Evolutionary conservation across 2,329 filamentous ascomycete species (phyloP).

Genomic region (Diaporthe batatas): DNA sequence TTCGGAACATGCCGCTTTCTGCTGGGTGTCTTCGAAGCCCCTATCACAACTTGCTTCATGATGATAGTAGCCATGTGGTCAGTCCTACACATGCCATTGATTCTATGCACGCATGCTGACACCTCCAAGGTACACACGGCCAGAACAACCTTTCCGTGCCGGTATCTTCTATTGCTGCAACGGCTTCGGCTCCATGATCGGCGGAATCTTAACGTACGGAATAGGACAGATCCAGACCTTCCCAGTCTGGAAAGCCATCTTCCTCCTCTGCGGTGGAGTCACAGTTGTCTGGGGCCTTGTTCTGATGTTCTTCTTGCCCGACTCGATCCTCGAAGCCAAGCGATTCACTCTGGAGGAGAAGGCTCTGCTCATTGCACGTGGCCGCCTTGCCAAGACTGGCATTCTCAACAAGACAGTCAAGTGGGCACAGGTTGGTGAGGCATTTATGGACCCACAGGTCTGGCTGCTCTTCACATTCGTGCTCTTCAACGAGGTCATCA

Average conservation of each 20-base stretch:
- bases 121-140: conserved; percentile 54
- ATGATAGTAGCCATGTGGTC: conserved; percentile 64
- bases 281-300: conserved; percentile 58
- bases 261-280: conserved; percentile 59
- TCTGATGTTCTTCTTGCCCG: conserved; percentile 57
- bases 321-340: conserved; percentile 57
- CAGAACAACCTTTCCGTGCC: conserved; percentile 61
- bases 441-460: conserved; percentile 58
- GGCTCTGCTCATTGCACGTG: conserved; percentile 56
- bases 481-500: conserved; percentile 66
- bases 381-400: conserved; percentile 55
- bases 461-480: conserved; percentile 60
- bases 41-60: conserved; percentile 64
- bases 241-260: conserved; percentile 59
- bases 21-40: conserved; percentile 61
- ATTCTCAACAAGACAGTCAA: conserved; percentile 63
- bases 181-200: conserved; percentile 54
- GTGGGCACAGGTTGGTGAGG: conserved; percentile 61
- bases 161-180: conserved; percentile 59
- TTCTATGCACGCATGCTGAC: background rate
- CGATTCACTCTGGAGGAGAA: conserved; percentile 59
- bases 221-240: conserved; percentile 57
- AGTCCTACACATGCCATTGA: background rate
- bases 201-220: conserved; percentile 53
- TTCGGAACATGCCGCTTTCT: conserved; percentile 60